phyloP scores from a whole-genome alignment of 2,329 filamentous ascomycete species.

The Zalaria sp. region DNA sequence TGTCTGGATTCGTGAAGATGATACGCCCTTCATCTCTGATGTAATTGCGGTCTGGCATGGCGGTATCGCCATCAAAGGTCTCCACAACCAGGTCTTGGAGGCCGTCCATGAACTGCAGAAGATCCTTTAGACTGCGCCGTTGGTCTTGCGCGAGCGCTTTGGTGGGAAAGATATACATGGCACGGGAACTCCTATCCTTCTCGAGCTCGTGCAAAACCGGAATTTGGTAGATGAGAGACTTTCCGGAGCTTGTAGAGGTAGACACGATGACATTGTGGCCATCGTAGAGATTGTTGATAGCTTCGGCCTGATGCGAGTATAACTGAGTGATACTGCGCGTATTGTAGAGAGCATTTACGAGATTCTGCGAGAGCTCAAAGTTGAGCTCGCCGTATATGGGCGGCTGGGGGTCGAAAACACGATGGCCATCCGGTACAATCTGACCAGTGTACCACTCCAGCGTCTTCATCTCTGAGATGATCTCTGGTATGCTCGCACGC shows the following conservation, averaged over 20 bases:
- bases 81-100: conserved; percentile 68
- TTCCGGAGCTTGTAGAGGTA: conserved; percentile 91
- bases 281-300: conserved; percentile 73
- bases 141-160: conserved; percentile 96
- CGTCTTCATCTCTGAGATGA: conserved; percentile 68
- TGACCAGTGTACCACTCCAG: conserved; percentile 83
- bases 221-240: conserved; percentile 95
- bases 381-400: conserved; percentile 70
- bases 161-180: conserved; percentile 97
- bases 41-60: conserved; percentile 59
- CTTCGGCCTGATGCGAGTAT: conserved; percentile 85
- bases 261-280: conserved; percentile 83
- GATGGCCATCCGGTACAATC: conserved; percentile 84
- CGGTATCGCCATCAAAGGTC: conserved; percentile 91
- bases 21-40: conserved; percentile 83
- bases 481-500: conserved; percentile 67
- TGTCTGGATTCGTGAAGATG: conserved; percentile 96
- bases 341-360: conserved; percentile 96
- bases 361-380: conserved; percentile 73
- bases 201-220: conserved; percentile 83
- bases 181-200: conserved; percentile 58
- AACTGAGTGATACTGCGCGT: conserved; percentile 72
- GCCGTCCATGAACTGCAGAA: conserved; percentile 66
- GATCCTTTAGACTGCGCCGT: conserved; percentile 70
- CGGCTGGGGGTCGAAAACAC: conserved; percentile 76